Evolutionary conservation across 495 filamentous ascomycete species (phyloP).

Genomic region (Penicillium lividum): DNA sequence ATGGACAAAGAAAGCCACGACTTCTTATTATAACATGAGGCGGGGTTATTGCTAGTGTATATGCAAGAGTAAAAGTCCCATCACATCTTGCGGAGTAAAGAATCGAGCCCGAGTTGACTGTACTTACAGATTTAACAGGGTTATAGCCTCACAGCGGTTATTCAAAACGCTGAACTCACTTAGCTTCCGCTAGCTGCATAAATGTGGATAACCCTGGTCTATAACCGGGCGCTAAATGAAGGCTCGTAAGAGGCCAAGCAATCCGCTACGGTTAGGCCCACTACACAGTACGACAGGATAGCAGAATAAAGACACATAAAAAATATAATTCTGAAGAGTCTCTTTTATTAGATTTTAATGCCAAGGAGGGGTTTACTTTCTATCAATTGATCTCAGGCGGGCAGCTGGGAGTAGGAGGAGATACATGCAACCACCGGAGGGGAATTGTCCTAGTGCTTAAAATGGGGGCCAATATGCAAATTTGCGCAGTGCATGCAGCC

Average conservation of each 20-base stretch:
- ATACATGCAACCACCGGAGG: background rate
- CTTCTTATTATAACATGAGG: background rate
- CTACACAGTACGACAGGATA: background rate
- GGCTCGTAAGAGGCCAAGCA: conserved; percentile 5
- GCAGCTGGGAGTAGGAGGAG: background rate
- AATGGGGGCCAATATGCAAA: background rate
- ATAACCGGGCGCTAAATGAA: conserved; percentile 9
- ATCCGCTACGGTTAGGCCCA: background rate
- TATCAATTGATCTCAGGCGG: too few relatives aligned
- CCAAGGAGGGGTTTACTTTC: background rate
- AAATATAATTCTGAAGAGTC: too few relatives aligned
- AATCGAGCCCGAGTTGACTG: background rate
- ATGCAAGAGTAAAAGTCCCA: background rate
- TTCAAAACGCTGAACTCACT: conserved; percentile 8
- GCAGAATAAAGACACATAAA: background rate
- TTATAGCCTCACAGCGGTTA: conserved; percentile 6
- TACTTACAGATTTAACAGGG: background rate
- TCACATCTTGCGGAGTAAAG: background rate
- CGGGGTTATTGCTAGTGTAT: background rate
- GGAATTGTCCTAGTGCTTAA: background rate
- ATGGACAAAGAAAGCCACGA: background rate
- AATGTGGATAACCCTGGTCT: background rate
- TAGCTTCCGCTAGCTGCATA: conserved; percentile 6
- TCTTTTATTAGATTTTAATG: too few relatives aligned
- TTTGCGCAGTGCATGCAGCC: background rate